These are phyloP conservation scores for Spiromastix sp. DNA, from an alignment of 2,329 filamentous ascomycete genomes.

Conservation along the genomic window DNA sequence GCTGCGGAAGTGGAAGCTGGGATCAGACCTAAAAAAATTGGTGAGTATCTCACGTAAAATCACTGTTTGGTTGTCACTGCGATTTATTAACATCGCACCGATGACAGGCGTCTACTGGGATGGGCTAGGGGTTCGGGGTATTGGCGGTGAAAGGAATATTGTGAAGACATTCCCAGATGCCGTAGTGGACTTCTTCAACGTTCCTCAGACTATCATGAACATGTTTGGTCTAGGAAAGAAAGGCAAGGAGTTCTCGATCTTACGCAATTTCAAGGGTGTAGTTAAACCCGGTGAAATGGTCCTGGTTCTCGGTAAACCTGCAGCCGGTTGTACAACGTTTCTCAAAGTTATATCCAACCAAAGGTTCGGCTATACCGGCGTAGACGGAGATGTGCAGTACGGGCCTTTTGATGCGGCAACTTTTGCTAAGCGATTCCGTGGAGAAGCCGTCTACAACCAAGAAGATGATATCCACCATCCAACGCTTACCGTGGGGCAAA, in stretches of 20 bases:
- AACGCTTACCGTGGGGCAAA: conserved; percentile 79
- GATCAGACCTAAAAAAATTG: conserved; percentile 70
- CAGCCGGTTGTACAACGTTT: conserved; percentile 66
- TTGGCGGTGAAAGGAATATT: conserved; percentile 63
- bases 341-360: conserved; percentile 78
- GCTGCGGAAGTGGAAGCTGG: conserved; percentile 64
- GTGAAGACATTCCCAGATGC: conserved; percentile 68
- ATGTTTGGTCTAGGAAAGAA: conserved; percentile 58
- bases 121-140: conserved; percentile 62
- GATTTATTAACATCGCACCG: not conserved
- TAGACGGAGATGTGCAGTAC: conserved; percentile 64
- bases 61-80: not conserved
- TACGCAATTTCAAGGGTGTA: conserved; percentile 53
- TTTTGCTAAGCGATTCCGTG: conserved; percentile 62
- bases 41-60: too few relatives aligned
- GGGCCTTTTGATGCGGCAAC: conserved; percentile 61
- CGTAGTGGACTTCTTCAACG: conserved; percentile 65
- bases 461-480: conserved; percentile 81
- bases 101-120: conserved; percentile 61
- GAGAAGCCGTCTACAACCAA: conserved; percentile 76
- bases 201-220: conserved; percentile 53
- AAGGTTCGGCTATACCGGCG: conserved; percentile 60
- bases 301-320: conserved; percentile 67
- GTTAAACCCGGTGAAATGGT: conserved; percentile 81
- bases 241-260: conserved; percentile 60